Percentiles rank a stretch among this genome's conserved stretches.
Evolutionary conservation across 2,329 filamentous ascomycete species (phyloP).

Genomic region (Plenodomus biglobosus): DNA sequence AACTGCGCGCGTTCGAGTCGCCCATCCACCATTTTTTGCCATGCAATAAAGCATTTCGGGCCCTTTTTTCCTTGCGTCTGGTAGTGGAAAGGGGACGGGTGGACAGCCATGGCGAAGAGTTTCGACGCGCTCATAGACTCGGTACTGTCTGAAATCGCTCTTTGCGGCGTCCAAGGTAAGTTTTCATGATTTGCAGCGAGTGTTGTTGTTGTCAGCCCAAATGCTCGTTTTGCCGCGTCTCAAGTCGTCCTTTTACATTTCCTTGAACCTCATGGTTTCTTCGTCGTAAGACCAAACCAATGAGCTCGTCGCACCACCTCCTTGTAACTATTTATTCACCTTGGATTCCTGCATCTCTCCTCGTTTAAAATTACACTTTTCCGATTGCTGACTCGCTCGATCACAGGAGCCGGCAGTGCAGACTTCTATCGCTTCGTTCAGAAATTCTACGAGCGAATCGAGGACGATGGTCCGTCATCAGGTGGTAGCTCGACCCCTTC

Average conservation of each 20-base stretch:
- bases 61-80: conserved; percentile 8
- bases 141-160: conserved; percentile 60
- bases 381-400: background rate
- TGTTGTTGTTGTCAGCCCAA: background rate
- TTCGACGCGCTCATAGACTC: conserved; percentile 61
- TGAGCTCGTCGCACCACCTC: no score
- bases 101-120: conserved; percentile 41
- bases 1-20: conserved; percentile 28
- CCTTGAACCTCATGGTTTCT: background rate
- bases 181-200: conserved; percentile 7
- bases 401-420: conserved; percentile 44
- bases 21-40: conserved; percentile 8
- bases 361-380: background rate
- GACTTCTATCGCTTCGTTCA: conserved; percentile 46
- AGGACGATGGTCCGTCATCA: conserved; percentile 5
- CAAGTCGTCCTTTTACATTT: background rate
- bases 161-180: conserved; percentile 61
- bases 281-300: conserved; percentile 3
- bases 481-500: background rate
- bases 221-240: background rate
- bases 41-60: conserved; percentile 14
- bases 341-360: background rate
- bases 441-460: conserved; percentile 37
- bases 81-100: conserved; percentile 22
- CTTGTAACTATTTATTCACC: background rate